Evolutionary conservation across 495 filamentous ascomycete species (phyloP).

Genomic region (Cladorrhinum samala): DNA sequence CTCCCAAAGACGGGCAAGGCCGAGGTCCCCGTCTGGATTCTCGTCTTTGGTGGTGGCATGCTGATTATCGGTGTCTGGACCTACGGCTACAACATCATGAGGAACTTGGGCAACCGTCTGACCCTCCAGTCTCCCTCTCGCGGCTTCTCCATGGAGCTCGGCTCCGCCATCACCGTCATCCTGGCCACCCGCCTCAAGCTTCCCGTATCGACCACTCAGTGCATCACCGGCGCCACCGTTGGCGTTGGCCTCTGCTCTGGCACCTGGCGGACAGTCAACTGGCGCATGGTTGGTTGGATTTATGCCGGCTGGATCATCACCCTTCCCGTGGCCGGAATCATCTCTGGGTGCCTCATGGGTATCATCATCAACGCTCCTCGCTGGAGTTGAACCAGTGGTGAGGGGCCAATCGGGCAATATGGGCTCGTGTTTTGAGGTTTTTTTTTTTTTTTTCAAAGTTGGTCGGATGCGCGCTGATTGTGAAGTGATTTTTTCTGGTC

Average conservation of each 20-base stretch:
- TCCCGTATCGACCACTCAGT: constrained; percentile 56
- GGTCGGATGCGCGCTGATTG: neutral
- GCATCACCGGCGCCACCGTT: constrained; percentile 55
- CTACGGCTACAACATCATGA: constrained; percentile 68
- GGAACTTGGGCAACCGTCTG: constrained; percentile 61
- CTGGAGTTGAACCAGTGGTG: constrained; percentile 22
- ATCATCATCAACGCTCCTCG: constrained; percentile 53
- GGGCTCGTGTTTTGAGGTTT: neutral
- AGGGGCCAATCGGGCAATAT: too few species aligned
- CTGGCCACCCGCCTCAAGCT: constrained; percentile 55
- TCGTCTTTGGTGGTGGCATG: constrained; percentile 50
- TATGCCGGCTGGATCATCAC: constrained; percentile 55
- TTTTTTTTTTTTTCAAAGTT: neutral
- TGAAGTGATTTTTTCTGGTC: neutral
- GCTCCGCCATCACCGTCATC: constrained; percentile 61
- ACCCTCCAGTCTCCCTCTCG: constrained; percentile 62
- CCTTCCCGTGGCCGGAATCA: constrained; percentile 49
- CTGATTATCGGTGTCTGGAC: constrained; percentile 62
- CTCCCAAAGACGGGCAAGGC: constrained; percentile 43
- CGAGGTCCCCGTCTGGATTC: constrained; percentile 60
- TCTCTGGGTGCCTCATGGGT: constrained; percentile 52
- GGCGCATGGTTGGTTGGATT: constrained; percentile 53
- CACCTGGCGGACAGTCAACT: constrained; percentile 53
- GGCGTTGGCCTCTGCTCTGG: constrained; percentile 59
- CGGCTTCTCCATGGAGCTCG: constrained; percentile 64